Evolutionary conservation across 1,139 yeast genomes (phyloP), one percentile per base, ranked within the genome.

Genomic region (Diutina ranongensis): DNA sequence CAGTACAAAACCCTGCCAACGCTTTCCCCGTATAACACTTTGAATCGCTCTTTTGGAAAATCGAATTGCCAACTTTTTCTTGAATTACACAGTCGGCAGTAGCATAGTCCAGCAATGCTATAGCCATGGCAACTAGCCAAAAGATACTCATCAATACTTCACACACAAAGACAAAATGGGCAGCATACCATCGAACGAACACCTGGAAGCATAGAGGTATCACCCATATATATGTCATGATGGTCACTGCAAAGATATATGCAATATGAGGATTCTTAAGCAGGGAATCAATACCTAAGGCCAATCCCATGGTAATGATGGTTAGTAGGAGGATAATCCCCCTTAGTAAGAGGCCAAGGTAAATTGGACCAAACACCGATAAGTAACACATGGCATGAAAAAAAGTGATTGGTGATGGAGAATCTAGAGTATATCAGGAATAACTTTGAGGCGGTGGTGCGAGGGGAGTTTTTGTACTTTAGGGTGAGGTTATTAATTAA

Each of bases 291-390:
- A 38, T 22, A 5, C 42, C 42, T 5, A 38, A n/a, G 20, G 42
- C 42, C 8, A 38, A 18, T 20, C 32, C 42, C 42, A 38, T 38
- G 42, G 33, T 15, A 25, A 38, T 38, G 32, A 38, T 10, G 42
- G 31, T 38, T 5, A 38, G 12, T 7, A 38, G 13, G 5, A 38
- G 28, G 32, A 21, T 20, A 32, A 25, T 12, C 32, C 12, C 32
- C 12, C 42, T 20, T 8, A 38, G 33, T 10, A 38, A 15, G 15
- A 25, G 32, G 9, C 42, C 42, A 8, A 38, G 32, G 40, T 35
- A 35, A n/a, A 35, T 7, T 15, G 40, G 40, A 8, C 40, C 40
- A 12, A 35, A 22, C 27, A 35, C 28, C 5, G 9, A 7, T 10
- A 25, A 25, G 28, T 25, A 25, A 25, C 28, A 25, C 28, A 25